Base-by-base conservation (phyloP, 108 stramenopile species). In the Asterionellopsis glacialis region DNA sequence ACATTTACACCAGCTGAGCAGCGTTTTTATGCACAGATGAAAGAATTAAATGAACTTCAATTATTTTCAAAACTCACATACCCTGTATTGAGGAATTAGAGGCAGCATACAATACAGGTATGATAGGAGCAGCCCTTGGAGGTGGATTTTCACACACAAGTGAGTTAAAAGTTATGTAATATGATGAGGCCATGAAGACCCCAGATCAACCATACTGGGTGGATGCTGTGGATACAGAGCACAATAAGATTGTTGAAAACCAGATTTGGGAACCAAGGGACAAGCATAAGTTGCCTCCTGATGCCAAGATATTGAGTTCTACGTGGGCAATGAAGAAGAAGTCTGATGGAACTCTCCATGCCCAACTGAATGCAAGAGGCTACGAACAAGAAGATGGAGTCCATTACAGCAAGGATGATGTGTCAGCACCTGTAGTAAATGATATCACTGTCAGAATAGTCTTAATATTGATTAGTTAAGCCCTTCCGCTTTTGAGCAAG, bases 261-360 rank as follows among this genome's bases (percentile, higher is more conserved):
- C 28, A 63, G 12, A 65, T 61, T 0, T 76, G 25, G 18, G 41
- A 64, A 45, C 51, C 41, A 9, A 49, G 73, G 1, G 10, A 45
- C 0, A 23, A 4, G 5, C 45, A 38, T 2, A 41, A 69, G 23
- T 18, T 76, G 22, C 75, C 75, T 12, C 22, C 48, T 33, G 80
- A 58, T n/a, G n/a, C n/a, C n/a, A n/a, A n/a, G n/a, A n/a, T n/a
- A n/a, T n/a, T n/a, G n/a, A n/a, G n/a, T n/a, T 42, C 53, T 1
- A 76, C 75, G 1, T 73, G 75, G 72, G 79, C 79, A 21, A 69
- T 72, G 67, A 80, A 75, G 64, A 68, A 63, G 67, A 80, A 80
- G 43, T n/a, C 61, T 12, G 69, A 69, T 60, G 79, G 75, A 16
- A 55, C 38, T 4, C 48, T 48, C 15, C 39, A 68, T 52, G 78